phyloP scores from a whole-genome alignment of 1,284 basidiomycete genomes.

The Boletus sp. region DNA sequence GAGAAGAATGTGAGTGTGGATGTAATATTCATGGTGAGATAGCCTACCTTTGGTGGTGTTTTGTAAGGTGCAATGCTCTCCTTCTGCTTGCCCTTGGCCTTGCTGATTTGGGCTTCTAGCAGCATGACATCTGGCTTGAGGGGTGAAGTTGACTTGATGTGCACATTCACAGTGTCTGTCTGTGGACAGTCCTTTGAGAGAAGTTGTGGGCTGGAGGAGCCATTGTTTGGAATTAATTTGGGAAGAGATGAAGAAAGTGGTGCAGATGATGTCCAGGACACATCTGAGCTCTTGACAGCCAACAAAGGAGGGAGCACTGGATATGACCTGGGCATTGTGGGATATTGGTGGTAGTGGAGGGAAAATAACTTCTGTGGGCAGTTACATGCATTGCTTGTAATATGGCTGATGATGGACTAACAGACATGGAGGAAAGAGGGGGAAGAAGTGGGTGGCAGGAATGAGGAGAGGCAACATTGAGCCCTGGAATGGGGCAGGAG shows the following conservation, averaged over 20 bases:
- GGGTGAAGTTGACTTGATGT: slow-evolving; percentile 9
- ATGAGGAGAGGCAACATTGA: too few relatives aligned
- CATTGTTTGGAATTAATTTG: too few relatives aligned
- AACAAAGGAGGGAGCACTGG: slow-evolving; percentile 24
- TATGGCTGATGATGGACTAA: too few relatives aligned
- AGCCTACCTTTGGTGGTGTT: slow-evolving; percentile 29
- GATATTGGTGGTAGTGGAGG: too few relatives aligned
- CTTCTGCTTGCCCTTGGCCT: slow-evolving; percentile 21
- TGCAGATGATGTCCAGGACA: slow-evolving; percentile 27
- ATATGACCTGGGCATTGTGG: too few relatives aligned
- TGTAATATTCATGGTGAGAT: not conserved
- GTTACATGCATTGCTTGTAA: too few relatives aligned
- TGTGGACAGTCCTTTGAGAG: too few relatives aligned
- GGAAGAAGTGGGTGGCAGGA: slow-evolving; percentile 11
- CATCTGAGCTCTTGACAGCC: slow-evolving; percentile 20
- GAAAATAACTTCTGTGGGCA: too few relatives aligned
- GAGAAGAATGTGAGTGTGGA: slow-evolving; percentile 6
- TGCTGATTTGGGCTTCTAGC: slow-evolving; percentile 8
- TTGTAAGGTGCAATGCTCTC: slow-evolving; percentile 11
- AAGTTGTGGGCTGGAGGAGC: too few relatives aligned
- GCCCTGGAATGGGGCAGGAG: too few relatives aligned
- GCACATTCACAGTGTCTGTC: too few relatives aligned
- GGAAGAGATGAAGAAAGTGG: slow-evolving; percentile 32
- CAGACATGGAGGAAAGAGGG: too few relatives aligned
- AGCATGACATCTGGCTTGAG: slow-evolving; percentile 12